Evolutionary conservation across 331 rosid genomes (phyloP).

Genomic region (Quercus lobata): DNA sequence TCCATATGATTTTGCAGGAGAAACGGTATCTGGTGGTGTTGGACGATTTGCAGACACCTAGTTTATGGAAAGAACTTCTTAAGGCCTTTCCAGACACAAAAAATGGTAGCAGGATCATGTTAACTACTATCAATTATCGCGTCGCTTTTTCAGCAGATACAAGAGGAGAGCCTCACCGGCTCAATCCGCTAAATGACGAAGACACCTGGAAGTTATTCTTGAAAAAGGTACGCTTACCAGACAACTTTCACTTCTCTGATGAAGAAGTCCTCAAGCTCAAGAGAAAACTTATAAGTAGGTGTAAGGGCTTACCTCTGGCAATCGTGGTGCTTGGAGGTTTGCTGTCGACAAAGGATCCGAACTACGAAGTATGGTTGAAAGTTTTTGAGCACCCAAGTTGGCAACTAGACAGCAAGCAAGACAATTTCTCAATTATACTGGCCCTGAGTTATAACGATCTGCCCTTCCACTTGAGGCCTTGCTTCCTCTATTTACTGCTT

Average conservation of each 20-base stretch:
- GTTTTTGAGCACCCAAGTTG: background rate
- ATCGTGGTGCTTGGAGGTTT: background rate
- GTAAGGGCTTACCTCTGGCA: background rate
- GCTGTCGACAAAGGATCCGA: background rate
- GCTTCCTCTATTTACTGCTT: background rate
- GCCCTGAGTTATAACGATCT: background rate
- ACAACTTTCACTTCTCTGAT: background rate
- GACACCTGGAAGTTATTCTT: background rate
- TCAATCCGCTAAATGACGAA: background rate
- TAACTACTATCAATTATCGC: background rate
- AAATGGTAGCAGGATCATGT: background rate
- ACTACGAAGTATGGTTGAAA: background rate
- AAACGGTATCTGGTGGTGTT: background rate
- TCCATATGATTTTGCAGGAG: background rate
- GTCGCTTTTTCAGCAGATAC: background rate
- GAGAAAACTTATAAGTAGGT: background rate
- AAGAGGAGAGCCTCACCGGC: background rate
- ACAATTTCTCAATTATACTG: background rate
- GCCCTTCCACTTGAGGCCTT: background rate
- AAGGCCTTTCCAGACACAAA: background rate
- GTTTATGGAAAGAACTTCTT: background rate
- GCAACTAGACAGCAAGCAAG: background rate
- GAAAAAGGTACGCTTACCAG: background rate
- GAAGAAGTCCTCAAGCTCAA: background rate
- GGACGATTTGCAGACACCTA: background rate